phyloP scores from a whole-genome alignment of 768 basidiomycete species.

The Termitomyces titanicus region DNA sequence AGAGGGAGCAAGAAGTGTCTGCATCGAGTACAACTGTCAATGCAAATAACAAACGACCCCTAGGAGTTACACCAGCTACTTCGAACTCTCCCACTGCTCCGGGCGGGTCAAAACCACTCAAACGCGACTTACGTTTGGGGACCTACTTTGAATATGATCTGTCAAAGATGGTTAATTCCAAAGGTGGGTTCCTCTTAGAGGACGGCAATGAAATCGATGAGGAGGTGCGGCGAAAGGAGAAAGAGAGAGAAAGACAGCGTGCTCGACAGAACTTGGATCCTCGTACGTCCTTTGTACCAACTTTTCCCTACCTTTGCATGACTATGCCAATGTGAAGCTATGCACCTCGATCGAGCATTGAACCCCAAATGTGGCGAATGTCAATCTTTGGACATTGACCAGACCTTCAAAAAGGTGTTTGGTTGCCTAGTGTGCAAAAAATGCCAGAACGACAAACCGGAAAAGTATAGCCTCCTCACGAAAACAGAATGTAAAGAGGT shows the following conservation, averaged over 20 bases:
- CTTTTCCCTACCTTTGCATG: background rate
- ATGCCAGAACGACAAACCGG: conserved; percentile 87
- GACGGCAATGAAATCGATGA: conserved; percentile 83
- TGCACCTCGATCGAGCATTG: conserved; percentile 65
- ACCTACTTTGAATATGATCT: conserved; percentile 97
- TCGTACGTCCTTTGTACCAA: conserved; percentile 40
- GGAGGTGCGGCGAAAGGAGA: conserved; percentile 70
- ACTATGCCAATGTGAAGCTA: conserved; percentile 44
- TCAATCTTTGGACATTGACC: conserved; percentile 84
- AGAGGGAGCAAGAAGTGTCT: conserved; percentile 52
- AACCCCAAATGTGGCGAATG: conserved; percentile 90
- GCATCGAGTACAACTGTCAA: conserved; percentile 45
- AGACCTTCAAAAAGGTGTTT: conserved; percentile 77
- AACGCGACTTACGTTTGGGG: conserved; percentile 76
- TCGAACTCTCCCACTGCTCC: conserved; percentile 60
- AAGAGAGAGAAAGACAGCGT: conserved; percentile 75
- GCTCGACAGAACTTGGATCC: conserved; percentile 73
- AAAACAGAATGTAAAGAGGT: conserved; percentile 99
- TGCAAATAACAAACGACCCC: conserved; percentile 71
- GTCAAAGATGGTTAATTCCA: conserved; percentile 94
- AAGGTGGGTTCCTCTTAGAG: conserved; percentile 92
- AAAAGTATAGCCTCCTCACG: conserved; percentile 91
- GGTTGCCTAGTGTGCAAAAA: conserved; percentile 81
- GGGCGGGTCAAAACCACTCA: conserved; percentile 48
- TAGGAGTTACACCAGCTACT: conserved; percentile 51